A percentile compares a stretch with the other conserved stretches of the same genome.
Conservation (phyloP, 768 basidiomycete species). For the Mycena belliarum region DNA sequence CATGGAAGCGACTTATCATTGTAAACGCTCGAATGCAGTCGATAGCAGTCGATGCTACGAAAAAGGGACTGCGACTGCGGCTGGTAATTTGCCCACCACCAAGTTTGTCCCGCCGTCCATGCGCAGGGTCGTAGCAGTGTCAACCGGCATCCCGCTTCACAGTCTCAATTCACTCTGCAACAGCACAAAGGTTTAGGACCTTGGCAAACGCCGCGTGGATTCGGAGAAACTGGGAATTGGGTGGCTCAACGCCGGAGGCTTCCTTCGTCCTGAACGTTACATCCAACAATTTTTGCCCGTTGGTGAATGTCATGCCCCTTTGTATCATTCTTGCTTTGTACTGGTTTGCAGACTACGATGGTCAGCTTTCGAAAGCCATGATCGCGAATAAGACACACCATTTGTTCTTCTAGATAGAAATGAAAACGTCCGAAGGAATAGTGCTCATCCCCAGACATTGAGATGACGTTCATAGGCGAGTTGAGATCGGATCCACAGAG, state of each 20-base stretch:
- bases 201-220: slow-evolving; percentile 26
- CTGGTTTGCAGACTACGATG: background rate
- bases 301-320: background rate
- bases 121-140: background rate
- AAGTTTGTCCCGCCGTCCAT: slow-evolving; percentile 8
- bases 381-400: background rate
- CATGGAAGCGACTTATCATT: too few relatives aligned
- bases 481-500: slow-evolving; percentile 17
- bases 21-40: too few relatives aligned
- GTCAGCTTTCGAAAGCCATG: background rate
- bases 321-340: background rate
- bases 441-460: slow-evolving; percentile 11
- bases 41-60: too few relatives aligned
- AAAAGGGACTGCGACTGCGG: too few relatives aligned
- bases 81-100: slow-evolving; percentile 17
- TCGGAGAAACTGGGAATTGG: slow-evolving; percentile 20
- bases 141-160: background rate
- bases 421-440: background rate
- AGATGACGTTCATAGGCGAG: slow-evolving; percentile 22
- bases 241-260: slow-evolving; percentile 3
- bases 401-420: slow-evolving; percentile 1
- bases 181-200: slow-evolving; percentile 20
- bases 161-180: slow-evolving; percentile 16
- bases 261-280: background rate
- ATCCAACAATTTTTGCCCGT: background rate